A percentile compares a stretch with the other conserved stretches of the same genome.
These are phyloP conservation scores for Schoenoplectus triqueter DNA, from an alignment of 202 grass and related monocot species.

Conservation along the genomic window DNA sequence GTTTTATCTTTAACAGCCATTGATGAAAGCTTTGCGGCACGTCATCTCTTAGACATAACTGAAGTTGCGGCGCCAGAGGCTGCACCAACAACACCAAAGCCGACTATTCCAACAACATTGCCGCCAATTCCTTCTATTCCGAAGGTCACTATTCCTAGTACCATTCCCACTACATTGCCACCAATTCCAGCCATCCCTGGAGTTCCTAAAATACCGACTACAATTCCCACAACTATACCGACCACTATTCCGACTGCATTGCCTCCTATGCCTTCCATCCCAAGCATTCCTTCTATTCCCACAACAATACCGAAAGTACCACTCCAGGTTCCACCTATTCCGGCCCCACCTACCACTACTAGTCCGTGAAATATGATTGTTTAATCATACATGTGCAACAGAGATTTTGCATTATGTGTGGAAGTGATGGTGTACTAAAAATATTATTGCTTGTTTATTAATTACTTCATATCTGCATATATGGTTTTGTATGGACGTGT, in stretches of 20 bases:
- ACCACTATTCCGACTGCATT: conserved; percentile 41
- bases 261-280: conserved; percentile 37
- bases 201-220: conserved; percentile 50
- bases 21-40: conserved; percentile 52
- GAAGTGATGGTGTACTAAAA: not conserved
- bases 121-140: conserved; percentile 44
- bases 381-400: conserved; percentile 30
- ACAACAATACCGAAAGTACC: conserved; percentile 59
- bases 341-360: conserved; percentile 52
- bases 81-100: not conserved
- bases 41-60: conserved; percentile 57
- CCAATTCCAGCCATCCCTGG: conserved; percentile 24
- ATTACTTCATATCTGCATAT: not conserved
- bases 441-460: not conserved
- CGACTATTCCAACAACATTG: conserved; percentile 42
- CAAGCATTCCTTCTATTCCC: conserved; percentile 28
- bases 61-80: conserved; percentile 43
- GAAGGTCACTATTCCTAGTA: too few relatives aligned
- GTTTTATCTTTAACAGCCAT: conserved; percentile 46
- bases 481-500: not conserved
- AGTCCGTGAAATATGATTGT: conserved; percentile 57
- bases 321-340: conserved; percentile 55
- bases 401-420: not conserved
- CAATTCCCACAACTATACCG: conserved; percentile 23
- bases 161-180: conserved; percentile 42